Base-by-base conservation (phyloP, 805 yeast species). In the Pichia kluyveri region DNA sequence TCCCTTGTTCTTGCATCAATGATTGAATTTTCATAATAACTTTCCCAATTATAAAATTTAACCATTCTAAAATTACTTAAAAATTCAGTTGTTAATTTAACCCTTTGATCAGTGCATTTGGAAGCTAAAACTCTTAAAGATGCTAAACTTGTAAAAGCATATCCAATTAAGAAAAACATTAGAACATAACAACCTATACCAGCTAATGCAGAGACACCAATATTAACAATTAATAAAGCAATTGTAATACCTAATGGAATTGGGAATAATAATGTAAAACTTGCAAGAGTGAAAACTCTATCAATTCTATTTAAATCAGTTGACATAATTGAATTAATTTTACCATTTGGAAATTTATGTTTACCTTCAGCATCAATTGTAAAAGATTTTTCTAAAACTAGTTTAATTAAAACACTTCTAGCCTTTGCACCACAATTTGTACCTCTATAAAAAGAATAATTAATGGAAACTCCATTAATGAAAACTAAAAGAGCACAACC, bases 31-130 rank as follows among this genome's bases (percentile, higher is more conserved):
- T 73, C 71, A 60, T 86, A 90, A 1, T 96, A 86, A 40, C 71
- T 72, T 62, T 90, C 97, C 96, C 96, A 90, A 6, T 93, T 83
- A 62, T 89, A 90, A 59, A 77, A 83, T 68, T 90, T 90, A 63
- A 90, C 83, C 65, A 82, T 73, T 61, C 84, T 86, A 71, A 88
- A 77, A 53, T 84, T 81, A 60, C 77, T 82, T 54, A 90, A 70
- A 28, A 88, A 77, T 62, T 90, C 97, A 54, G 86, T 83, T 62
- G 88, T 80, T 41, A 79, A 69, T 42, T 80, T 73, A 34, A 90
- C 91, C 60, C 97, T 80, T 30, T 65, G 64, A 62, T 90, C 97
- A 6, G 96, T 90, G 58, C 67, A 79, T 1, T 61, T 65, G 42
- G 77, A 78, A 3, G 87, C 82, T 19, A 59, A 60, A 15, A 62